Evolutionary conservation across 2,329 filamentous ascomycete genomes (phyloP).

Genomic region (Colletotrichum tropicicola): DNA sequence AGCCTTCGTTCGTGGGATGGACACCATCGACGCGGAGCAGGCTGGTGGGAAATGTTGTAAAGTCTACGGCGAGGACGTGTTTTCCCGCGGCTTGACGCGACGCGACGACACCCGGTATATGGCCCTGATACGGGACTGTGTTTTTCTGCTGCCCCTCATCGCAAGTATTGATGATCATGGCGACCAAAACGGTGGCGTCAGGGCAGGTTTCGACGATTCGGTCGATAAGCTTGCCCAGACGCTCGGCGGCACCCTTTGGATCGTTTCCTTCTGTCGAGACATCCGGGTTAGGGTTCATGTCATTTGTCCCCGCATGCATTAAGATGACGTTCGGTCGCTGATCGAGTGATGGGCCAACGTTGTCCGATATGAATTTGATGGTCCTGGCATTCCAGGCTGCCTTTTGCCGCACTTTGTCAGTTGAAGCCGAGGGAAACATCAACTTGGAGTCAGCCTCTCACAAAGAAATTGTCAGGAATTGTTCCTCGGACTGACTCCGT

Average conservation of each 20-base stretch:
- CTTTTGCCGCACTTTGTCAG: slow-evolving; percentile 25
- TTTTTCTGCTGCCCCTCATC: slow-evolving; percentile 33
- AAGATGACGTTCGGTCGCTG: slow-evolving; percentile 46
- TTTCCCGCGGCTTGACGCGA: slow-evolving; percentile 35
- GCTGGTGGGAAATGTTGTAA: slow-evolving; percentile 37
- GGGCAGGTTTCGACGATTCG: slow-evolving; percentile 40
- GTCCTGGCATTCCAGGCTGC: slow-evolving; percentile 48
- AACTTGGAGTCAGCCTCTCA: slow-evolving; percentile 29
- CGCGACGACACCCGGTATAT: slow-evolving; percentile 40
- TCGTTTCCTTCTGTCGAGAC: slow-evolving; percentile 43
- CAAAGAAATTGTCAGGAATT: slow-evolving; percentile 44
- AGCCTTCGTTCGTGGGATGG: slow-evolving; percentile 45
- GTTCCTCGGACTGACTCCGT: slow-evolving; percentile 35
- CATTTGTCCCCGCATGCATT: slow-evolving; percentile 47
- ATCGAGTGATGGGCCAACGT: slow-evolving; percentile 40
- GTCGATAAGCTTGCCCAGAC: slow-evolving; percentile 44
- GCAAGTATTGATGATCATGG: slow-evolving; percentile 44
- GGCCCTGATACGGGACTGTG: slow-evolving; percentile 37
- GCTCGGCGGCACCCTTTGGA: slow-evolving; percentile 35
- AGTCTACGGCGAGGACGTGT: slow-evolving; percentile 43
- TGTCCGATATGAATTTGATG: slow-evolving; percentile 44
- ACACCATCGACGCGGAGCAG: slow-evolving; percentile 36
- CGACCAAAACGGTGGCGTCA: slow-evolving; percentile 43
- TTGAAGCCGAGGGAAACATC: too few species aligned
- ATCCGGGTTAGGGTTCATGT: slow-evolving; percentile 41